Base-by-base conservation (phyloP, 805 yeast genomes). In the Ogataea salicorniae region DNA sequence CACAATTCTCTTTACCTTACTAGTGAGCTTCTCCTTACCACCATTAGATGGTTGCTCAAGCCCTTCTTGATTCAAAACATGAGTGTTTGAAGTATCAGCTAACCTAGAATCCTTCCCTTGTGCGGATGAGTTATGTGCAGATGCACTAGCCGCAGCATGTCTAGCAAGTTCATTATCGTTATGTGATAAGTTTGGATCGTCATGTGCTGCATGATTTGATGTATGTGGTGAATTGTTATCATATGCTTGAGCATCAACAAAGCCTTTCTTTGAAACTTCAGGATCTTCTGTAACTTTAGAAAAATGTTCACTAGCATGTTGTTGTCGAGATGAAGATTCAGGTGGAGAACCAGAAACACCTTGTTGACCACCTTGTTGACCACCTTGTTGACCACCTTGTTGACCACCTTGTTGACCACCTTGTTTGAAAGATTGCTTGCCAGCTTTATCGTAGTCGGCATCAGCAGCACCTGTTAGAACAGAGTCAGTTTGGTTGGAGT, bases 161-260 rank as follows among this genome's bases (percentile, higher is more conserved):
- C 37, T 51, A 26, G 60, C 60, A 45, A 50, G 43, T 14, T 49
- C 31, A 34, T 56, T 56, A 41, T 56, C 54, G 42, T 49, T 49
- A 6, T 45, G 39, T 20, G 50, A 45, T 39, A 56, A 38, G 18
- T 53, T 42, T 9, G 51, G 48, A 34, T 55, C 54, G 17, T 51
- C 47, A 11, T 37, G 43, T 18, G 46, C 41, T 16, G 38, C 20
- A 6, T 23, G 29, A 11, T 17, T 17, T n/a, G 9, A 16, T 20
- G 17, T 9, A 6, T 14, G n/a, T 3, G 31, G 31, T 8, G 23
- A 9, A 23, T 33, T 26, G 8, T 36, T 35, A 7, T 42, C 45
- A 29, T 35, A 39, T 16, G 34, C 41, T n/a, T 47, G 46, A 31
- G 41, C 14, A 14, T 46, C 46, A 31, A 31, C 23, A 35, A 46